Base-by-base conservation (phyloP, 257 asterid species). In the Handroanthus guayacan region DNA sequence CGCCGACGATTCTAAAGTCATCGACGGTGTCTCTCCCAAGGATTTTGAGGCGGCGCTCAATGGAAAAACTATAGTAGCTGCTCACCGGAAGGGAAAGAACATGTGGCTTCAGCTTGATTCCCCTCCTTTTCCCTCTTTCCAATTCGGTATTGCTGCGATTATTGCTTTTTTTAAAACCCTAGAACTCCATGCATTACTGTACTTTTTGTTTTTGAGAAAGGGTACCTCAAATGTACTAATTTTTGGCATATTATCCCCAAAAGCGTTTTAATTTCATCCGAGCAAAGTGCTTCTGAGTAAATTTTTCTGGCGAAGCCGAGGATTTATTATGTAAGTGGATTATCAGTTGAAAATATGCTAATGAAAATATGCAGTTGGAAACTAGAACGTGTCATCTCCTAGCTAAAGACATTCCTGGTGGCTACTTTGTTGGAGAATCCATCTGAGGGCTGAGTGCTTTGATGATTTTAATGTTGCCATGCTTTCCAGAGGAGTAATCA, bases 91-190 rank as follows among this genome's bases (percentile, higher is more conserved):
- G 92, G 99, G 99, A 38, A 95, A 95, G 73, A 93, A 95, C 84
- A 91, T 95, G 98, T 95, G 99, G 99, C 78, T 95, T 71, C 82
- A 90, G 86, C 96, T 95, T 39, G 96, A 95, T 82, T 92, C 96
- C 17, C 97, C 97, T 77, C 99, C 99, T 36, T 90, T 89, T 57
- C 99, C 99, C 55, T 82, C 97, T 81, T 95, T 95, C 82, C 99
- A 93, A 75, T 95, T 92, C 75, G 99, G 99, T 95, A 84, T 37
- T 82, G 75, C 18, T 34, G 62, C 76, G 25, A 18, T 43, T 65
- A 16, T 20, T 25, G 10, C 4, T 5, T 62, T 67, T 11, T 25
- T 5, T 43, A n/a, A 43, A 82, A 80, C 85, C 88, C 88, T 77
- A 79, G 72, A n/a, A 37, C 57, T 14, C 38, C 67, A 18, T 69